Conservation (phyloP, 768 basidiomycete genomes). For the Lactarius tabidus region DNA sequence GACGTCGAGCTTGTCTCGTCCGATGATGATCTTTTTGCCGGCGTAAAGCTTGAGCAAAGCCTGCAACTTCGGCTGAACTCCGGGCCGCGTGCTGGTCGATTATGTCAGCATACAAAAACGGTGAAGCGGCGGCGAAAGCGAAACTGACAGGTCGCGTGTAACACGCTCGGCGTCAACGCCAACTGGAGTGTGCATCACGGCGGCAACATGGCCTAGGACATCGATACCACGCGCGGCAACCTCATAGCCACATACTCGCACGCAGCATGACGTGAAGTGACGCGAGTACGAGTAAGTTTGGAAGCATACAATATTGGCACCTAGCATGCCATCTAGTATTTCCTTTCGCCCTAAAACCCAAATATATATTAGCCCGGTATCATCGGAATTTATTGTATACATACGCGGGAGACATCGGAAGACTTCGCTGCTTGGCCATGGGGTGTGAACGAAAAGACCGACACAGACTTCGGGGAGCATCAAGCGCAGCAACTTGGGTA, state of each 20-base stretch:
- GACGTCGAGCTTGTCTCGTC: constrained; percentile 96
- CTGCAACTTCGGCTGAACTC: constrained; percentile 86
- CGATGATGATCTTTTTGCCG: constrained; percentile 98
- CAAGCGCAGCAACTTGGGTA: constrained; percentile 79
- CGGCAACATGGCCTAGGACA: constrained; percentile 77
- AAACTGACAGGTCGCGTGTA: constrained; percentile 60
- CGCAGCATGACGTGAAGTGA: constrained; percentile 92
- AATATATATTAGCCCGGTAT: constrained; percentile 7
- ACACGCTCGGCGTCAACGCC: constrained; percentile 93
- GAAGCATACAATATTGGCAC: constrained; percentile 95
- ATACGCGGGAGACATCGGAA: constrained; percentile 89
- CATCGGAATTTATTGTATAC: constrained; percentile 32
- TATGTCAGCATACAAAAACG: constrained; percentile 1
- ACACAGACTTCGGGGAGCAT: constrained; percentile 64
- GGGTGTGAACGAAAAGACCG: constrained; percentile 95
- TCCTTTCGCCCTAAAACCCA: constrained; percentile 67
- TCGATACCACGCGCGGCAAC: constrained; percentile 69
- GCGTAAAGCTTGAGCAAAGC: constrained; percentile 81
- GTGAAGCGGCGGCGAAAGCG: neutral
- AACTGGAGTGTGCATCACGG: constrained; percentile 88
- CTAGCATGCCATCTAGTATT: constrained; percentile 96
- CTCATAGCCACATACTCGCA: constrained; percentile 96
- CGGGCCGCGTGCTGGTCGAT: constrained; percentile 57
- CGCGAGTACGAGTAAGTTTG: constrained; percentile 95
- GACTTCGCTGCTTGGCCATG: constrained; percentile 95